Evolutionary conservation across 1,284 basidiomycete genomes (phyloP), one percentile per base, ranked within the genome.

Genomic region (Earliella scabrosa): DNA sequence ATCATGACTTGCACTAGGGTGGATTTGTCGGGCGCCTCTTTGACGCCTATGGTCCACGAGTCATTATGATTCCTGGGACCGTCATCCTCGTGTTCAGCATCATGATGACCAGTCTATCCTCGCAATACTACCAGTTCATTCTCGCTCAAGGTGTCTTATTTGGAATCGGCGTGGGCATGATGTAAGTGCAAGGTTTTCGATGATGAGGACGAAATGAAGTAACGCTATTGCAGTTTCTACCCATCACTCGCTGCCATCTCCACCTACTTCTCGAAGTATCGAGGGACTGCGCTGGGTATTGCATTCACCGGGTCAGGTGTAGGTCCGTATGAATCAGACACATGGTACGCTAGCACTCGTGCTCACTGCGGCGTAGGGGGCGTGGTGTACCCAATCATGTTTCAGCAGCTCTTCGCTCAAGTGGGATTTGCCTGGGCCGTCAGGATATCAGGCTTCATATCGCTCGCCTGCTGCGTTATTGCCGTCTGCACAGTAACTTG

Each of bases 41-140:
- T 40, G 66, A 68, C 43, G 56, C 63, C 8, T 50, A 61, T 36
- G 68, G 68, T 7, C 64, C 66, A 14, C 61, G 50, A 29, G 56
- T 64, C 0, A 54, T 68, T 34, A 56, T 68, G 47, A 29, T 59
- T 14, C 58, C 61, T 7, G 68, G 68, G 16, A 63, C 61, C 10
- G 10, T 67, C 18, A 41, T 67, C n/a, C 60, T 66, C 5, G 59
- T 60, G 6, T 60, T 68, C 44, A 59, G 63, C 38, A 58, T 66
- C 14, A 68, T 71, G 63, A 67, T 71, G 58, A 62, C 54, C 4
- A 62, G 60, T 63, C 55, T 88, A 26, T 80, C 76, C n/a, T 77
- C 72, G 2, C 68, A 76, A 54, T 85, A 82, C 64, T 85, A 82
- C 65, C 80, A 88, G 50, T 85, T 81, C 62, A 68, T 88, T 29